Conservation (phyloP, 2,329 filamentous ascomycete species). For the Xylariales sp. region DNA sequence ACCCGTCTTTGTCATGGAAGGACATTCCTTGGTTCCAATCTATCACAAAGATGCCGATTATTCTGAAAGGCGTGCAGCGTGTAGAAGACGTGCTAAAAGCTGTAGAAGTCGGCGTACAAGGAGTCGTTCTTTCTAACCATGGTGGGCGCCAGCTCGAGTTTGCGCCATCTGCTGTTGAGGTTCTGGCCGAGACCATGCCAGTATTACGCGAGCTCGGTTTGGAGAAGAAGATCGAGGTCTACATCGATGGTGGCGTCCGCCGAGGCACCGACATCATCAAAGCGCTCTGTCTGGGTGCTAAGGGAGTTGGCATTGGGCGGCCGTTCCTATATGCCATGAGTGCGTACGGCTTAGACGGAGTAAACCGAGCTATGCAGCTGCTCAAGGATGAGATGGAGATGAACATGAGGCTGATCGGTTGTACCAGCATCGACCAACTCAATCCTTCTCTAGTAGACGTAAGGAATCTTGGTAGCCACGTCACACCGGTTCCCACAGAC, state of each 20-base stretch:
- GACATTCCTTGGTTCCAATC: constrained; percentile 90
- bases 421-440: constrained; percentile 68
- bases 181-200: constrained; percentile 91
- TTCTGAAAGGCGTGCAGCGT: constrained; percentile 93
- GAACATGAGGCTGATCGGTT: constrained; percentile 95
- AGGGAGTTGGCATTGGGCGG: constrained; percentile 86
- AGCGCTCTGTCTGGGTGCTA: constrained; percentile 86
- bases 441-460: constrained; percentile 78
- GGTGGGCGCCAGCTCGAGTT: constrained; percentile 93
- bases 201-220: constrained; percentile 70
- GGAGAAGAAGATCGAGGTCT: constrained; percentile 78
- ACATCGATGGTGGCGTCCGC: constrained; percentile 84
- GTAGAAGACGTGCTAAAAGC: constrained; percentile 92
- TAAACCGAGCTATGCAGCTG: constrained; percentile 87
- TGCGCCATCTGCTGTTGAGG: constrained; percentile 81
- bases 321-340: constrained; percentile 97
- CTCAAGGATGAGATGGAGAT: constrained; percentile 97
- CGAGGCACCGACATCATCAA: constrained; percentile 94
- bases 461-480: constrained; percentile 57
- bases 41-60: constrained; percentile 91
- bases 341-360: constrained; percentile 80
- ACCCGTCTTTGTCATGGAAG: constrained; percentile 88
- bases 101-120: constrained; percentile 76
- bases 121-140: constrained; percentile 93
- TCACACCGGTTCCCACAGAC: constrained; percentile 44